Base-by-base conservation (phyloP, 768 basidiomycete genomes). In the Pulveroboletus frians region DNA sequence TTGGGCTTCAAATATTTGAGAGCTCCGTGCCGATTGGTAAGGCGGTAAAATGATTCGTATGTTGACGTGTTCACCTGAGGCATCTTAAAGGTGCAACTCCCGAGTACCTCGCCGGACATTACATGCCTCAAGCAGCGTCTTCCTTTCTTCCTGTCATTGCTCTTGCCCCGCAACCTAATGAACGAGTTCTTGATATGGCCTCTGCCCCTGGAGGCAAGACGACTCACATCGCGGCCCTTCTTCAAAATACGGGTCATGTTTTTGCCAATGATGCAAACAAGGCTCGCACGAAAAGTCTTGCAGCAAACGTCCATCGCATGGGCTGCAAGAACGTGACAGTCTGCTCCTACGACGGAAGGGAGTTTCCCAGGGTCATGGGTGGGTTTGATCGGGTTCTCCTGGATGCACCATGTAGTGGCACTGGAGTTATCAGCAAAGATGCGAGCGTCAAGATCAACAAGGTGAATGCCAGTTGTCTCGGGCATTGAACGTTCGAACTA, bases 91-190 rank as follows among this genome's bases (percentile, higher is more conserved):
- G 89, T 66, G 96, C 96, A 6, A 98, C 96, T 2, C 96, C 96
- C 10, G 96, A 99, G 72, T 99, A 99, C 70, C 82, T 99, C 34
- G 93, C 96, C 0, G 96, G 96, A 3, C 94, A 99, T 66, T 99
- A 99, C 71, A 98, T 99, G 91, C 87, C 98, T 21, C 96, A 99
- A 74, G 92, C 96, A 6, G 96, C 96, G 10, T 95, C 93, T 5
- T 98, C 96, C 1, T 97, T 99, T 78, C 79, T 99, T n/a, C 96
- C 96, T 46, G 96, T 98, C 62, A 94, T 98, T 55, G 92, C 96
- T 4, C 85, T 99, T 34, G 76, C 81, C 21, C 96, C 96, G 5
- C 88, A 94, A 62, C 92, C 92, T 2, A 80, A 89, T 51, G 96
- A 98, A 63, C 87, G 94, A 10, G 81, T 97, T 10, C 78, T 99